Evolutionary conservation across 2,329 filamentous ascomycete genomes (phyloP).

Genomic region (Ploettnerulaceae sp.): DNA sequence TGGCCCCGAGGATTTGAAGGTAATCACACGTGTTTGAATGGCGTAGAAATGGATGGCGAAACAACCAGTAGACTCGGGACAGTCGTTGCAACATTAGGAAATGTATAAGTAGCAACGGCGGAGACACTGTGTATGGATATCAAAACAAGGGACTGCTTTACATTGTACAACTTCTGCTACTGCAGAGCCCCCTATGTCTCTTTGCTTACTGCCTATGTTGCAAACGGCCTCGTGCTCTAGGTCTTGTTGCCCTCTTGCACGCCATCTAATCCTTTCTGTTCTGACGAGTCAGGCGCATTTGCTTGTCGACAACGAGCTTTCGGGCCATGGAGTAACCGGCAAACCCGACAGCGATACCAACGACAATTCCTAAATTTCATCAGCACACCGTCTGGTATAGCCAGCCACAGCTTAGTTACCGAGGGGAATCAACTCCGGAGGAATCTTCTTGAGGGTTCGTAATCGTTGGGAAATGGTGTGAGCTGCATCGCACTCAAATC

Average conservation of each 20-base stretch:
- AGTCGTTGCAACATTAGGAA: too few relatives aligned
- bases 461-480: constrained; percentile 96
- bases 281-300: constrained; percentile 78
- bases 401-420: constrained; percentile 52
- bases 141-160: constrained; percentile 18
- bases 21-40: too few relatives aligned
- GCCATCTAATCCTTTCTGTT: constrained; percentile 34
- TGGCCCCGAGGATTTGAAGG: neutral
- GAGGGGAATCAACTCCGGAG: constrained; percentile 89
- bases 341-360: constrained; percentile 76
- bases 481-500: constrained; percentile 48
- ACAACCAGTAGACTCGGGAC: constrained; percentile 10
- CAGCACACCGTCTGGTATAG: constrained; percentile 17
- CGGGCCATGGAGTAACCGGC: constrained; percentile 75
- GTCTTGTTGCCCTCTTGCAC: neutral
- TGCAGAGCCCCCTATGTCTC: neutral
- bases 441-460: constrained; percentile 82
- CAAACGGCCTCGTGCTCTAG: too few relatives aligned
- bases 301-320: constrained; percentile 88
- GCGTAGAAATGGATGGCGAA: constrained; percentile 20
- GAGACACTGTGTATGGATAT: constrained; percentile 22
- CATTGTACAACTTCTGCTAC: constrained; percentile 24
- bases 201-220: neutral
- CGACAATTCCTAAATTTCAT: constrained; percentile 61
- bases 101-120: neutral